These are phyloP conservation scores for Raffaelea arxii DNA, from an alignment of 2,329 filamentous ascomycete species.

Conservation along the genomic window DNA sequence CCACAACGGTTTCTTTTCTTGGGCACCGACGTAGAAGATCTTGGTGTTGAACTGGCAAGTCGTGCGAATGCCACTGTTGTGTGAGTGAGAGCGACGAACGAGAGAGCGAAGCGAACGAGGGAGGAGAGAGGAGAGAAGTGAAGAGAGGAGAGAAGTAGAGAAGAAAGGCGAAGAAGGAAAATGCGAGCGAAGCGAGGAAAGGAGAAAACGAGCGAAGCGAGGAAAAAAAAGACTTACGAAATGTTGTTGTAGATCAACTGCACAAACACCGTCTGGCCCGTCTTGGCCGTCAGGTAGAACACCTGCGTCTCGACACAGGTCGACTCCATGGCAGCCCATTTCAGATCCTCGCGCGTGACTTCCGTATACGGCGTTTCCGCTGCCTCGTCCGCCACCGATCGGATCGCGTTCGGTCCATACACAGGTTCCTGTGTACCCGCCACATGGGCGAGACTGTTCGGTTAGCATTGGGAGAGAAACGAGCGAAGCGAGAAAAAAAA, in stretches of 20 bases:
- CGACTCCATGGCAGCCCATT: slow-evolving; percentile 71
- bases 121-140: neutral
- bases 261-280: slow-evolving; percentile 64
- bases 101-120: neutral
- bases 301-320: slow-evolving; percentile 92
- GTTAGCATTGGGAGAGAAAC: neutral
- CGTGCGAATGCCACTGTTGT: slow-evolving; percentile 67
- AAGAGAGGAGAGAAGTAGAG: neutral
- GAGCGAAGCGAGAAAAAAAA: neutral
- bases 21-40: slow-evolving; percentile 66
- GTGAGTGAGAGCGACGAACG: slow-evolving; percentile 1
- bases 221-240: slow-evolving; percentile 50
- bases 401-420: slow-evolving; percentile 83
- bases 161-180: neutral
- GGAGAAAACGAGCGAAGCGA: neutral
- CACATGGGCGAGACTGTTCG: slow-evolving; percentile 57
- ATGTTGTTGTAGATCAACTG: slow-evolving; percentile 99
- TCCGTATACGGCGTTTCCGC: slow-evolving; percentile 72
- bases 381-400: slow-evolving; percentile 73
- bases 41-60: slow-evolving; percentile 94
- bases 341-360: slow-evolving; percentile 64
- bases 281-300: slow-evolving; percentile 81
- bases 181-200: neutral
- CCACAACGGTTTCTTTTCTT: slow-evolving; percentile 69
- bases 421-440: slow-evolving; percentile 94